These are phyloP conservation scores for Arthrobotrys pseudoclavata DNA, from an alignment of 2,329 filamentous ascomycete species.

Conservation along the genomic window DNA sequence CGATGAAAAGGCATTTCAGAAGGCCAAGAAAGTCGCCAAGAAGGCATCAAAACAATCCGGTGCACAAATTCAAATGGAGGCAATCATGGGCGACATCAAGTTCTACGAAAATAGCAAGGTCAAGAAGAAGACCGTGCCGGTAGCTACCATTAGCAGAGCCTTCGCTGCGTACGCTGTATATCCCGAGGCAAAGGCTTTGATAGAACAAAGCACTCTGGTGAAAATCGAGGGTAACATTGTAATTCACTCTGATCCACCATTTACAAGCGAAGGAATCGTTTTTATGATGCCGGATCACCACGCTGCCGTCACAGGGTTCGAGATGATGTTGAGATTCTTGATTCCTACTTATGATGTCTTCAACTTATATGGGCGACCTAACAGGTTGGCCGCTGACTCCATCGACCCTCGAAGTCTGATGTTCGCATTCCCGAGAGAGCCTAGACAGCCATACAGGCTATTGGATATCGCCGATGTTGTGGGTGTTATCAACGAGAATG, in stretches of 20 bases:
- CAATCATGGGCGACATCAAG: conserved; percentile 88
- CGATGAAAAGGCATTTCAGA: conserved; percentile 90
- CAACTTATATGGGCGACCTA: conserved; percentile 88
- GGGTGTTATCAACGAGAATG: conserved; percentile 81
- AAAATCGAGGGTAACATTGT: conserved; percentile 94
- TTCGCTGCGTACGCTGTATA: conserved; percentile 96
- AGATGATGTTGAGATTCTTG: conserved; percentile 92
- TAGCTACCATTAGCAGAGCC: conserved; percentile 90
- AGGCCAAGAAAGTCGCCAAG: conserved; percentile 82
- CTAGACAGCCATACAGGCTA: conserved; percentile 80
- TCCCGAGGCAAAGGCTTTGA: conserved; percentile 90
- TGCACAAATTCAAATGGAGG: conserved; percentile 76
- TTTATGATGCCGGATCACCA: conserved; percentile 97
- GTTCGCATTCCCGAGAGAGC: conserved; percentile 95
- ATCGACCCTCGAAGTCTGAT: conserved; percentile 90
- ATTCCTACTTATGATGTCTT: conserved; percentile 97
- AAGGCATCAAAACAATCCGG: conserved; percentile 84
- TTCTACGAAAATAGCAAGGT: conserved; percentile 91
- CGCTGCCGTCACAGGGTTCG: conserved; percentile 91
- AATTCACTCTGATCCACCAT: conserved; percentile 83
- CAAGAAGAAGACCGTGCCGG: conserved; percentile 89
- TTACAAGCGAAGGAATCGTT: conserved; percentile 89
- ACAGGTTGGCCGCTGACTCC: conserved; percentile 85
- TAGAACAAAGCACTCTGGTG: conserved; percentile 92
- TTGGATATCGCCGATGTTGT: conserved; percentile 89